Conservation (phyloP, 2,329 filamentous ascomycete genomes). For the Endoconidiophora polonica region DNA sequence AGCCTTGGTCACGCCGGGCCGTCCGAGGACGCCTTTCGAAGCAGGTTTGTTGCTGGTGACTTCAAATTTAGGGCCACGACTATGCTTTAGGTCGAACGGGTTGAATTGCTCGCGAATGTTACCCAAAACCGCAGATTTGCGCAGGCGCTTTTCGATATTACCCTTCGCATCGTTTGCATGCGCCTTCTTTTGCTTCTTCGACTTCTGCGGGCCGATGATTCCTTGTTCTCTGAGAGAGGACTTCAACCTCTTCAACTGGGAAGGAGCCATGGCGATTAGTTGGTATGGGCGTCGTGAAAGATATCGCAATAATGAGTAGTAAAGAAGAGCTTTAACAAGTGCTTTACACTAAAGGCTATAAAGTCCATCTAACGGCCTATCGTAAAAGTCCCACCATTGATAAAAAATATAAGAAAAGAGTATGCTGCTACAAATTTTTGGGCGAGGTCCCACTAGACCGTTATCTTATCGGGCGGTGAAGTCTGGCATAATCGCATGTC, state of each 20-base stretch:
- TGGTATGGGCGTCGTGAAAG: slow-evolving; percentile 2
- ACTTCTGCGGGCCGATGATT: slow-evolving; percentile 78
- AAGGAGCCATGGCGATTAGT: slow-evolving; percentile 59
- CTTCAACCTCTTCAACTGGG: slow-evolving; percentile 92
- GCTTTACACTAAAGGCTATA: neutral
- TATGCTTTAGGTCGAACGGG: slow-evolving; percentile 84
- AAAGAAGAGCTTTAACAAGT: neutral
- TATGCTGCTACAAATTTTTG: slow-evolving; percentile 15
- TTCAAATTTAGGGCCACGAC: slow-evolving; percentile 68
- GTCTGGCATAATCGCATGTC: neutral
- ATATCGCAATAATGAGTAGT: neutral
- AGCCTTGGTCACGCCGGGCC: slow-evolving; percentile 73
- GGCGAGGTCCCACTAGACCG: slow-evolving; percentile 10
- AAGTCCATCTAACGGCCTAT: neutral
- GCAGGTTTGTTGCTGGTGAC: slow-evolving; percentile 52
- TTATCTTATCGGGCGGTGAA: slow-evolving; percentile 18
- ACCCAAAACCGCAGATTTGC: slow-evolving; percentile 61
- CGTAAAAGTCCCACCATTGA: neutral
- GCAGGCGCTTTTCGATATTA: slow-evolving; percentile 54
- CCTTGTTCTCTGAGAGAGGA: slow-evolving; percentile 77
- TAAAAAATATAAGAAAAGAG: neutral
- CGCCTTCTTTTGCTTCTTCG: slow-evolving; percentile 82
- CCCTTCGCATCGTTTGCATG: slow-evolving; percentile 48
- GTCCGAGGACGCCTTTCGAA: slow-evolving; percentile 45
- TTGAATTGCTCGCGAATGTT: slow-evolving; percentile 93